phyloP scores from a whole-genome alignment of 352 stramenopile species.

The Phytophthora syringae region DNA sequence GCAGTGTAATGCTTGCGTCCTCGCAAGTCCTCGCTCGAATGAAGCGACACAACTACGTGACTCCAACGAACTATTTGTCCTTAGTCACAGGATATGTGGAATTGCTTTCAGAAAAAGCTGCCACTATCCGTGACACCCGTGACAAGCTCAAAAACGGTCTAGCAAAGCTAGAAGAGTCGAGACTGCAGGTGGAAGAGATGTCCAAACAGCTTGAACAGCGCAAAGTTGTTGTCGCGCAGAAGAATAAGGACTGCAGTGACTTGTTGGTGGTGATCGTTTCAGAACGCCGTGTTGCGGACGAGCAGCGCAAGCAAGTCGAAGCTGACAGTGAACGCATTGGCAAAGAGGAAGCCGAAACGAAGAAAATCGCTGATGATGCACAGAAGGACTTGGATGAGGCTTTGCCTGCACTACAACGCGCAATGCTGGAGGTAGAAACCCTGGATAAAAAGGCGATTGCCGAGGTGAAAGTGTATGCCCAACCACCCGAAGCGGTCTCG shows the following conservation, averaged over 20 bases:
- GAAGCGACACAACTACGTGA: conserved; percentile 95
- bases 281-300: conserved; percentile 93
- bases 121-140: conserved; percentile 71
- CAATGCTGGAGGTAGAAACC: conserved; percentile 95
- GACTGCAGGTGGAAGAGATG: conserved; percentile 86
- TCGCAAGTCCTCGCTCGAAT: conserved; percentile 87
- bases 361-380: conserved; percentile 95
- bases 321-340: conserved; percentile 91
- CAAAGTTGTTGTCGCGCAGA: conserved; percentile 90
- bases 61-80: conserved; percentile 93
- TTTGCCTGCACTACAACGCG: conserved; percentile 92
- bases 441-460: conserved; percentile 95
- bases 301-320: conserved; percentile 95
- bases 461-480: conserved; percentile 96
- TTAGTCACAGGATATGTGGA: conserved; percentile 93
- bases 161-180: conserved; percentile 84
- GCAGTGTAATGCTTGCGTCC: conserved; percentile 84
- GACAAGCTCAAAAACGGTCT: conserved; percentile 88
- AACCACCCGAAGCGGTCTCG: conserved; percentile 92
- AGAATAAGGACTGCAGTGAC: conserved; percentile 96
- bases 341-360: conserved; percentile 93
- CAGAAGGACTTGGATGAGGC: conserved; percentile 95
- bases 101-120: conserved; percentile 76
- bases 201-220: conserved; percentile 88
- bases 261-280: conserved; percentile 95